Conservation (phyloP, 148 eudicot species). For the Bassia scoparia region DNA sequence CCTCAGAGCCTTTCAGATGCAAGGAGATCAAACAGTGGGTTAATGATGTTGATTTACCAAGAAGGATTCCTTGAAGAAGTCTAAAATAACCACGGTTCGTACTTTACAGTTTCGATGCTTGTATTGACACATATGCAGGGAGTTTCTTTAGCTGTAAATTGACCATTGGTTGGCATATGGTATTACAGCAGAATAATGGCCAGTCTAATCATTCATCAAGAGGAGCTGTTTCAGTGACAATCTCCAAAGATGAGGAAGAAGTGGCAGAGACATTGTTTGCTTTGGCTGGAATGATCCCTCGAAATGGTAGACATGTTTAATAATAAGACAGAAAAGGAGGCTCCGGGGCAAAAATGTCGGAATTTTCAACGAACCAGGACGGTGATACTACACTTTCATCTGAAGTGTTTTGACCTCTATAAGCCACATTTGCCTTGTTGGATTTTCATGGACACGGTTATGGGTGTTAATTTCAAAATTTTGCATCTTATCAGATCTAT, state of each 20-base stretch:
- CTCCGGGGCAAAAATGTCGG: conserved; percentile 22
- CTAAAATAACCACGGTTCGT: conserved; percentile 36
- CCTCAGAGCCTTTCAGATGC: conserved; percentile 26
- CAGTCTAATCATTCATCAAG: conserved; percentile 11
- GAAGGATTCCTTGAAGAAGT: conserved; percentile 34
- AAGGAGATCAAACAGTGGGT: conserved; percentile 34
- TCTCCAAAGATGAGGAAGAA: conserved; percentile 80
- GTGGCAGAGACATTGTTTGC: conserved; percentile 71
- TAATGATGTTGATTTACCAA: conserved; percentile 18
- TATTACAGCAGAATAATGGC: conserved; percentile 29
- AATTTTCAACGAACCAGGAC: conserved; percentile 16
- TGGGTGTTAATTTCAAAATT: neutral
- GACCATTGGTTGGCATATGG: conserved; percentile 3
- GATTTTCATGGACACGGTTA: neutral
- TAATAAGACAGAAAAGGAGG: conserved; percentile 24
- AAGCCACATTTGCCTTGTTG: neutral
- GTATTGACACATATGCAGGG: neutral
- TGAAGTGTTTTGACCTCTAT: conserved; percentile 33
- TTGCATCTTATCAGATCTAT: conserved; percentile 8
- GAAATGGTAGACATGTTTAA: conserved; percentile 11
- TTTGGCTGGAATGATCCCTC: conserved; percentile 53
- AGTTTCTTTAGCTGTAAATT: neutral
- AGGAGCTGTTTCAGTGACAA: conserved; percentile 16
- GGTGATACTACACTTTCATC: conserved; percentile 21
- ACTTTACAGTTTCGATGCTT: neutral